Evolutionary conservation across 768 basidiomycete species (phyloP), one percentile per base, ranked within the genome.

Genomic region (Boletus edulis): DNA sequence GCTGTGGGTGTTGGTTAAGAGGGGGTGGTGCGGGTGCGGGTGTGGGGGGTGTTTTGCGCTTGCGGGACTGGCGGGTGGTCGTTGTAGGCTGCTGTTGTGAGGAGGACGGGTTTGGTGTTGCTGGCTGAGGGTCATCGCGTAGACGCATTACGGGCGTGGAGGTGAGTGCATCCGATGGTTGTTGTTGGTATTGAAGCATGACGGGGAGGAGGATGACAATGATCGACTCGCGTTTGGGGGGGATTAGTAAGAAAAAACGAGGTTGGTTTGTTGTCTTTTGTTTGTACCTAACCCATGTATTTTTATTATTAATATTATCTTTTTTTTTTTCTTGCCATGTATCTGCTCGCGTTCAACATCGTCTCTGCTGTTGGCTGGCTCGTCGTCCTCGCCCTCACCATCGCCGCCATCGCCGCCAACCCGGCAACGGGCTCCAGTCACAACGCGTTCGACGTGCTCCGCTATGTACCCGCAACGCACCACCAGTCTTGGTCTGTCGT

Each of bases 341-440:
- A 96, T 74, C 80, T 98, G 4, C 62, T 90, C 52, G 68, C 74
- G 0, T 98, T 94, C 80, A 97, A 98, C 73, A 61, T 80, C 58
- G 63, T 86, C 35, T 94, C 92, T 0, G 76, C 87, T 0, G 45
- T 84, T 14, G 87, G 86, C 43, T 98, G 95, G 95, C 69, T 71
- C 0, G 82, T 83, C 70, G 72, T 96, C 56, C 84, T 96, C 61
- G 55, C 76, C 65, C 67, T 75, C 47, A 82, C 83, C 52, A 51
- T 85, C 60, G 39, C 59, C 71, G 57, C 81, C 84, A 63, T 89
- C 56, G 43, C 32, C 8, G 5, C 1, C 4, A 12, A 14, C 4
- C 12, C 39, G 12, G 0, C 35, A 15, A 11, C 17, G 3, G n/a
- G n/a, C 8, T 51, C 61, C 76, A 43, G 66, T 44, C 37, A 71